A percentile compares a stretch with the other conserved stretches of the same genome.
phyloP scores from a whole-genome alignment of 257 asterid species.

The Linaria vulgaris region DNA sequence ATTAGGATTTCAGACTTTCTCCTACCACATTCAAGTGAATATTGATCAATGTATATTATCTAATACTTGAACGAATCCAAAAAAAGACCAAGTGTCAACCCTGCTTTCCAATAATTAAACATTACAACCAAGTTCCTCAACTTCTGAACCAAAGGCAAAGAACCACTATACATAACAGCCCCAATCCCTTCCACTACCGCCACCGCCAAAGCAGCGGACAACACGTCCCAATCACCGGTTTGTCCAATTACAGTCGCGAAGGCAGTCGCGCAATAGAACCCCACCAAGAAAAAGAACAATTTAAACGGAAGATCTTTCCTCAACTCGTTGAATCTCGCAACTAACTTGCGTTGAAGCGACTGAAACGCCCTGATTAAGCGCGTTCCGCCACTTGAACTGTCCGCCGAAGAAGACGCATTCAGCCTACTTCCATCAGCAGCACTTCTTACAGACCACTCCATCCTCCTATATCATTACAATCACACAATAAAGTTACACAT shows the following conservation, averaged over 20 bases:
- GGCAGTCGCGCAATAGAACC: slow-evolving; percentile 92
- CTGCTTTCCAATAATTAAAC: slow-evolving; percentile 90
- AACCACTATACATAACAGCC: slow-evolving; percentile 77
- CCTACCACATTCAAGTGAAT: slow-evolving; percentile 9
- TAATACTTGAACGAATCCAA: slow-evolving; percentile 90
- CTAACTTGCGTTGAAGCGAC: slow-evolving; percentile 47
- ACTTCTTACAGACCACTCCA: slow-evolving; percentile 59
- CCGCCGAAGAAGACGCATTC: slow-evolving; percentile 45
- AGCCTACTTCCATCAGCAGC: slow-evolving; percentile 59
- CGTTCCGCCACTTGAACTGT: slow-evolving; percentile 53
- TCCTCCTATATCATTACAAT: slow-evolving; percentile 41
- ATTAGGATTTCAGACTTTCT: slow-evolving; percentile 5
- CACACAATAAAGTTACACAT: not conserved
- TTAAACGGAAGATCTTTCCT: slow-evolving; percentile 68
- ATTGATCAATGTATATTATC: slow-evolving; percentile 1
- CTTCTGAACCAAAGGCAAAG: slow-evolving; percentile 51
- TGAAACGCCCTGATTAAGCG: slow-evolving; percentile 66
- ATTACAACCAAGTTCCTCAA: slow-evolving; percentile 48
- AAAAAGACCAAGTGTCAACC: slow-evolving; percentile 85
- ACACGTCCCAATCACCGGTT: slow-evolving; percentile 97
- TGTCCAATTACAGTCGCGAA: slow-evolving; percentile 94
- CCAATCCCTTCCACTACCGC: slow-evolving; percentile 95
- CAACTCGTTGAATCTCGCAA: slow-evolving; percentile 49
- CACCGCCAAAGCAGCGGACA: slow-evolving; percentile 87
- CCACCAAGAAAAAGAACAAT: slow-evolving; percentile 70